Base-by-base conservation (phyloP, 139 green algal genomes). In the Monoraphidium neglectum region DNA sequence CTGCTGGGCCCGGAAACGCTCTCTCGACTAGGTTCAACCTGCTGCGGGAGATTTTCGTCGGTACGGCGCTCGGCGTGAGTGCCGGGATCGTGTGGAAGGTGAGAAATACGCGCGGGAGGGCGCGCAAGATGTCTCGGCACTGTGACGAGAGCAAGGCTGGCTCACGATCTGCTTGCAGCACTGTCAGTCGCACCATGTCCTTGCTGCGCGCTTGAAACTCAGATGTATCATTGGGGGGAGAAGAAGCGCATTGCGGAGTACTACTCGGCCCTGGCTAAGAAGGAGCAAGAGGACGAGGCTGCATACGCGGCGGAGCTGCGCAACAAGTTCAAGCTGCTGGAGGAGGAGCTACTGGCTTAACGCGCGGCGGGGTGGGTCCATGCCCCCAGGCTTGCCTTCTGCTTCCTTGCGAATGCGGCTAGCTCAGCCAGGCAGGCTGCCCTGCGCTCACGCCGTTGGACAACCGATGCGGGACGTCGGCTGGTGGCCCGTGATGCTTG, bases 211-310 rank as follows among this genome's bases (percentile, higher is more conserved):
- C n/a, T 13, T 23, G 3, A 16, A 18, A 1, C 57, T 37, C 64
- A 80, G 74, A 40, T 28, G 21, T 80, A 64, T 38, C 74, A 80
- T 37, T 80, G 74, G 74, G 47, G 51, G 28, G 74, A 80, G 64
- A 80, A 80, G 64, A 38, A 64, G 32, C 63, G 64, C 30, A 65
- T 80, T 23, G 51, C 74, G 4, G 37, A 66, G 32, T 80, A 74
- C 51, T 80, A 80, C 74, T 69, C 63, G 26, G 74, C 72, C 32
- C 74, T 80, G 37, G 60, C 60, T 49, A 43, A 74, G 64, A 74
- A 74, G 49, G 74, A 80, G 64, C 40, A 60, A 36, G 74, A 49
- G 61, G 74, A 80, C 33, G 74, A 80, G 64, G 65, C 47, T 2
- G 74, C 74, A 40, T 61, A 68, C 37, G 37, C 37, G 21, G 64